A percentile compares a stretch with the other conserved stretches of the same genome.
phyloP scores from a whole-genome alignment of 192 early-diverging fungal genomes.

The Backusella psychrophila region DNA sequence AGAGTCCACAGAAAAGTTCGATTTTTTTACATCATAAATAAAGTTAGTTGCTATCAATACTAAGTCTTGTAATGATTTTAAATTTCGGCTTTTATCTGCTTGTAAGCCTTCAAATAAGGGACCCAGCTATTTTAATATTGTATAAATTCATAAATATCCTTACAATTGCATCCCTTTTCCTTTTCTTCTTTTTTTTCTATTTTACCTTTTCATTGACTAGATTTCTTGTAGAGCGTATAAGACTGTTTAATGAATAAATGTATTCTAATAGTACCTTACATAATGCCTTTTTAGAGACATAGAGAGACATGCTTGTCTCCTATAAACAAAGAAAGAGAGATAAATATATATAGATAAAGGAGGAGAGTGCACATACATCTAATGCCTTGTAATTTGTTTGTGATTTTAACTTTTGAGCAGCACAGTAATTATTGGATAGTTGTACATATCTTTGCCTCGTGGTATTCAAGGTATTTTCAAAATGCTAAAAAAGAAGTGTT shows the following conservation, averaged over 20 bases:
- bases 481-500: slow-evolving; percentile 12
- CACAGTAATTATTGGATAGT: slow-evolving; percentile 10
- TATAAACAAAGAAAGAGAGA: not conserved
- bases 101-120: slow-evolving; percentile 14
- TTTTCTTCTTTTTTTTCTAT: not conserved
- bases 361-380: slow-evolving; percentile 4
- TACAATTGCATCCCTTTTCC: not conserved
- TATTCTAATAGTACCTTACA: slow-evolving; percentile 21
- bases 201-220: not conserved
- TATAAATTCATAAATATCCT: not conserved
- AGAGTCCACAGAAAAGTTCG: not conserved
- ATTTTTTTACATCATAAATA: slow-evolving; percentile 7
- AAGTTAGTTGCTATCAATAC: slow-evolving; percentile 6
- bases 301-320: slow-evolving; percentile 12
- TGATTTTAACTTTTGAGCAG: slow-evolving; percentile 13
- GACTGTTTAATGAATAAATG: slow-evolving; percentile 5
- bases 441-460: slow-evolving; percentile 10
- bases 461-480: slow-evolving; percentile 4
- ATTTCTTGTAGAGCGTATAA: slow-evolving; percentile 5
- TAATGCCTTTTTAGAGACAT: slow-evolving; percentile 7
- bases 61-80: slow-evolving; percentile 7
- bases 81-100: slow-evolving; percentile 14
- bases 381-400: slow-evolving; percentile 2
- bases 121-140: not conserved
- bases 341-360: not conserved